Percentiles rank a stretch among this genome's conserved stretches.
These are phyloP conservation scores for Sporopachydermia lactativora DNA, from an alignment of 805 yeast genomes.

Conservation along the genomic window DNA sequence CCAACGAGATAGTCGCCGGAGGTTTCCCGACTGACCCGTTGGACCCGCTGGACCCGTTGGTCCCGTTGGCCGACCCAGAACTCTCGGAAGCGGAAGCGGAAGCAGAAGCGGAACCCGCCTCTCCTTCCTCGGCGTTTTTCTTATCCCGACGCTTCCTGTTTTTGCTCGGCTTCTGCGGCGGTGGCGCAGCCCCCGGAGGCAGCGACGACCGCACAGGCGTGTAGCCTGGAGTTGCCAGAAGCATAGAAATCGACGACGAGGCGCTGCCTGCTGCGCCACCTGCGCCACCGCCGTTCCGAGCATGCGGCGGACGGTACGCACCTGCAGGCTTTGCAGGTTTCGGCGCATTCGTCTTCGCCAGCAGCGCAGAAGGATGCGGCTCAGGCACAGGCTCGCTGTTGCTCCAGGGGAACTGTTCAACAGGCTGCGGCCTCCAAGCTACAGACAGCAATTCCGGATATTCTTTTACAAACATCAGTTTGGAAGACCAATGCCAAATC, in stretches of 20 bases:
- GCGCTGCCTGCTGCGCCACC: constrained; percentile 18
- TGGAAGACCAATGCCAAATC: constrained; percentile 86
- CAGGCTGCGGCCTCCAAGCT: constrained; percentile 67
- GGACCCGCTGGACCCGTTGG: constrained; percentile 7
- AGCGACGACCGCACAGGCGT: constrained; percentile 13
- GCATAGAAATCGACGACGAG: constrained; percentile 15
- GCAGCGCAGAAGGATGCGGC: constrained; percentile 55
- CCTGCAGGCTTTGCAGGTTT: constrained; percentile 51
- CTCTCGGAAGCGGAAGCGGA: constrained; percentile 12
- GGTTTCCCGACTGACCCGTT: constrained; percentile 7
- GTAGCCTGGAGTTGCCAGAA: not conserved
- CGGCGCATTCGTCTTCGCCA: constrained; percentile 31
- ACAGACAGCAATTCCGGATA: constrained; percentile 70
- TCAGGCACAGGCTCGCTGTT: constrained; percentile 40
- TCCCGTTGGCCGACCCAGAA: constrained; percentile 8
- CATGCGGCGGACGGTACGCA: constrained; percentile 96
- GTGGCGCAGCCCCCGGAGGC: constrained; percentile 7
- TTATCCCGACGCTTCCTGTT: constrained; percentile 2
- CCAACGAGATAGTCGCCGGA: constrained; percentile 27
- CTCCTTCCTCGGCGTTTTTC: constrained; percentile 7
- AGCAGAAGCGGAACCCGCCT: constrained; percentile 5
- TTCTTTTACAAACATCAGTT: constrained; percentile 62
- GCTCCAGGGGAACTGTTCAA: constrained; percentile 40
- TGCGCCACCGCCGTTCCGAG: constrained; percentile 34
- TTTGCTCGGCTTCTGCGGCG: constrained; percentile 6